Base-by-base conservation (phyloP, 495 filamentous ascomycete genomes). In the Penicillium soppii region DNA sequence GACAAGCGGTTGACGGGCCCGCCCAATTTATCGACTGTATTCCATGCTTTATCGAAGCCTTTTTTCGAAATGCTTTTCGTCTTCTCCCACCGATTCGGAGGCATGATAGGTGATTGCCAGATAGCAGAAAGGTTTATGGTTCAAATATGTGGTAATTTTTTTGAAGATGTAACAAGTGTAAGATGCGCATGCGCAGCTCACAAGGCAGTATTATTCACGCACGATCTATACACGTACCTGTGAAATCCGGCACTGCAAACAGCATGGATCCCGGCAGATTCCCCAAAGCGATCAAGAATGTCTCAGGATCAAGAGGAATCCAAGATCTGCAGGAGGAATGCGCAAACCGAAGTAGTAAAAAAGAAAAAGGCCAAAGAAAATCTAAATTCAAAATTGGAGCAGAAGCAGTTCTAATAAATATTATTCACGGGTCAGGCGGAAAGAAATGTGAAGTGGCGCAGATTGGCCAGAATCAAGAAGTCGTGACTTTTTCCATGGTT, bases 1-100 rank as follows among this genome's bases (percentile, higher is more conserved):
- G 82, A 85, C 1, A 91, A 63, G 38, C 78, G 82, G 61, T 91
- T 91, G 47, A 91, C 81, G n/a, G 89, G 88, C 29, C 75, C 79
- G 13, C 84, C 82, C 20, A 80, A 67, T 38, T 79, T 79, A 54
- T 81, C 78, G 53, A 79, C 65, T 25, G 73, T 59, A 12, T 72
- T 59, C 68, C 75, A 80, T 65, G 77, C 75, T 56, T 81, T 80
- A 47, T 80, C 76, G 58, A 80, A 81, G 38, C 77, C 77, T 50
- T 77, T 76, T 52, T 81, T 81, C 20, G 70, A 73, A 15, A 61
- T 67, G 22, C 71, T 67, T 41, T 72, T 72, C 8, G 72, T 76
- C 47, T 63, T 69, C 47, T 72, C 62, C 72, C 72, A 75, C 0
- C 60, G 35, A 4, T 53, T 55, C 50, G 61, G 56, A 51, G 70